These are phyloP conservation scores for Astragalus membranaceus DNA, from an alignment of 306 rosid species.

Conservation along the genomic window DNA sequence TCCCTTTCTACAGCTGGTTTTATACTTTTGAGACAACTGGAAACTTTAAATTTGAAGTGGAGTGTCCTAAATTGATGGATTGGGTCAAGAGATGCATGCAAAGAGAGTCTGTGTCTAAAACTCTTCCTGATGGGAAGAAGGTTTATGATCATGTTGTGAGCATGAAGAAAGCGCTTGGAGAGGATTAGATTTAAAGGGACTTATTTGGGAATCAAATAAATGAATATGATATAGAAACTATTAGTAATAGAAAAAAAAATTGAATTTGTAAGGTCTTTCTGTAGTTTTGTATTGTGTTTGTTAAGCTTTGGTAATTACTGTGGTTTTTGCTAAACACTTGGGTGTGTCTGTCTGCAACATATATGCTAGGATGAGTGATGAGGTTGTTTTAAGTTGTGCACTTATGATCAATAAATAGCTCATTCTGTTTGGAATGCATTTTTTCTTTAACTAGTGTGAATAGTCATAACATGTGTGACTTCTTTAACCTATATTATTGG, in stretches of 20 bases:
- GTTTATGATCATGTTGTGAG: slow-evolving; percentile 18
- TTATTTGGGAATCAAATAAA: neutral
- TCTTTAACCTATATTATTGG: too few relatives aligned
- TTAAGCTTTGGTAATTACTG: neutral
- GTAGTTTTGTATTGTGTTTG: neutral
- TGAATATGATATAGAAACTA: slow-evolving; percentile 1
- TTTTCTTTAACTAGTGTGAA: neutral
- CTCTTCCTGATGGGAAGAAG: slow-evolving; percentile 37
- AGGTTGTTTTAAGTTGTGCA: neutral
- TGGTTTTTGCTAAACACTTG: neutral
- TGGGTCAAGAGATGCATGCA: slow-evolving; percentile 46
- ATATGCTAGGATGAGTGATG: neutral
- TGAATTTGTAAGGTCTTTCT: neutral
- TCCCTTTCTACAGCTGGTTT: slow-evolving; percentile 41
- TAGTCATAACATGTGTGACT: too few relatives aligned
- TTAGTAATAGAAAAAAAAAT: too few relatives aligned
- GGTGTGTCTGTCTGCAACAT: neutral
- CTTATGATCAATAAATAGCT: neutral
- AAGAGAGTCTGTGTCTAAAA: slow-evolving; percentile 29
- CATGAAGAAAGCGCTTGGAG: neutral
- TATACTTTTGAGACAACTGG: slow-evolving; percentile 30
- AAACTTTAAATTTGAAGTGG: slow-evolving; percentile 35
- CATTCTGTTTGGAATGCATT: neutral
- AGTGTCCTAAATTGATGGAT: slow-evolving; percentile 39
- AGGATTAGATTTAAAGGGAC: neutral